These are phyloP conservation scores for Sporothrix phasma DNA, from an alignment of 2,329 filamentous ascomycete genomes.

Conservation along the genomic window DNA sequence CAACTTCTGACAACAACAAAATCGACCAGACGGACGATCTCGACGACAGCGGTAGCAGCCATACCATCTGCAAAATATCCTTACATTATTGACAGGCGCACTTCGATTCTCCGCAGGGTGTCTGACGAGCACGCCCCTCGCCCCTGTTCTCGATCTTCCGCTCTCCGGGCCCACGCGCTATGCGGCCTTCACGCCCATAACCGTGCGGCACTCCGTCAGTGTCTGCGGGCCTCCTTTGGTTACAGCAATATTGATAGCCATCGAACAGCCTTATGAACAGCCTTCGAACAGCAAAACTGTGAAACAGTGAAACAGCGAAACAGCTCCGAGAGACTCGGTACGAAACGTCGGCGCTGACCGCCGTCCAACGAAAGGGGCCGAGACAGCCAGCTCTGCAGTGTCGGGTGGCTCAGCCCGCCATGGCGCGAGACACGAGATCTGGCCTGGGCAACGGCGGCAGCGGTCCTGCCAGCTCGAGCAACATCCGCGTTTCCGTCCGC, in stretches of 20 bases:
- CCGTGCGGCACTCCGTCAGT: conserved; percentile 8
- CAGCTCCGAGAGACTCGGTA: background rate
- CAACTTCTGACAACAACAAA: background rate
- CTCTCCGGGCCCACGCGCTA: conserved; percentile 3
- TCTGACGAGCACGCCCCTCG: background rate
- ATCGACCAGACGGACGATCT: background rate
- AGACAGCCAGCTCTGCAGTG: background rate
- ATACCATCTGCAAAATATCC: background rate
- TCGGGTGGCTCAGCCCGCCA: background rate
- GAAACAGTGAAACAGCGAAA: background rate
- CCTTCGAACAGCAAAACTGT: too few species aligned
- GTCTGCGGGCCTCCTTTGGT: background rate
- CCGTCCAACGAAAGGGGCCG: background rate
- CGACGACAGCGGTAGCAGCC: background rate
- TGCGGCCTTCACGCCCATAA: conserved; percentile 12
- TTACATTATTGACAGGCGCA: background rate
- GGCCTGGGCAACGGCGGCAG: background rate
- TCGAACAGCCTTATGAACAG: too few species aligned
- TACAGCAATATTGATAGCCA: too few species aligned
- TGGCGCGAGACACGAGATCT: conserved; percentile 11
- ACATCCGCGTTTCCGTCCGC: conserved; percentile 90
- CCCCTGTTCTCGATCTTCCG: background rate
- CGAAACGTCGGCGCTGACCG: background rate
- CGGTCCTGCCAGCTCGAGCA: conserved; percentile 31
- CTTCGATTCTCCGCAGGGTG: background rate